Base-by-base conservation (phyloP, 2,329 filamentous ascomycete species). In the Arachnopeziza araneosa region DNA sequence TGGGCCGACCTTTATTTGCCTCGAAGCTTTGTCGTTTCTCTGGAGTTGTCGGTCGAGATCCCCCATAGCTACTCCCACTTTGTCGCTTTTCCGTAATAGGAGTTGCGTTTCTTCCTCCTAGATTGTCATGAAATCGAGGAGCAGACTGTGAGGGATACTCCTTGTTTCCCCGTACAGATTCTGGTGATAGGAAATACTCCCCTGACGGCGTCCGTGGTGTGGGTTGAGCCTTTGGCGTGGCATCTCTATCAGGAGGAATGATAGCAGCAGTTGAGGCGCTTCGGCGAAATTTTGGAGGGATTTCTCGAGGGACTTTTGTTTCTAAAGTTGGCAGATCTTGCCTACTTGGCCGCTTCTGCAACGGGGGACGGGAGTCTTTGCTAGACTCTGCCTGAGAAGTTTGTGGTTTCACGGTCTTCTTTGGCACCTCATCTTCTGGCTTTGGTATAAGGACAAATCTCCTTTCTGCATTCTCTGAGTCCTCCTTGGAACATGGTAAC, bases 361-460 rank as follows among this genome's bases (percentile, higher is more conserved):
- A 49, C 22, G 63, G 59, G 21, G 65, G 63, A 14, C 56, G 57
- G 55, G 50, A 56, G 21, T 64, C 60, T 24, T 54, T 58, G 30
- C 12, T 36, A 24, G 26, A 32, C 17, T 59, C 58, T 22, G 44
- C 56, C 22, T 51, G 22, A 26, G 52, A 26, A 24, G 23, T 9
- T 2, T 30, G 23, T n/a, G 52, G 52, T 54, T 30, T 56, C n/a
- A 14, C n/a, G 17, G 48, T 2, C 1, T 63, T 32, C 51, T 59
- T 26, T 48, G 57, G 10, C 50, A 24, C 56, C 44, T 53, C 55
- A 49, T 61, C 23, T 21, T 67, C 64, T 12, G 62, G 49, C 19
- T 74, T 74, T 17, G 74, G 74, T 49, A 88, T 74, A 48, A 88
- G 74, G 9, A 89, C 83, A 66, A 87, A 90, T 49, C 87, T 82